Percentiles rank a stretch among this genome's conserved stretches.
Evolutionary conservation across 1,139 yeast genomes (phyloP).

Genomic region (Arxiozyma heterogenica): DNA sequence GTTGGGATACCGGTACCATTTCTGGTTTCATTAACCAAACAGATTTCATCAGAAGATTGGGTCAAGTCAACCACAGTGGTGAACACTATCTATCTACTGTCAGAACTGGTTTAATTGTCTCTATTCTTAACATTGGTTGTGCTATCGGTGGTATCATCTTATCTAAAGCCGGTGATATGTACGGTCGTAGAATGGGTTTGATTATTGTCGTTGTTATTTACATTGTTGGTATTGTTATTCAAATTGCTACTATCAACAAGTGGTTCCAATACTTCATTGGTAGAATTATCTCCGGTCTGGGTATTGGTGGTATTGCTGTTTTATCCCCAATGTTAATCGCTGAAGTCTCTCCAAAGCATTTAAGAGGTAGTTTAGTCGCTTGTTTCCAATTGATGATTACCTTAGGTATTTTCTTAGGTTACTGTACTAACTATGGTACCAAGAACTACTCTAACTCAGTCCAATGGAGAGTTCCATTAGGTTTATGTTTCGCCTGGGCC

Average conservation of each 20-base stretch:
- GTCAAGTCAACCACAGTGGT: conserved; percentile 8
- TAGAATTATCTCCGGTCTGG: conserved; percentile 9
- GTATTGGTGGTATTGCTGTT: conserved; percentile 47
- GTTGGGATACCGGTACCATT: conserved; percentile 17
- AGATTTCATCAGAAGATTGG: conserved; percentile 13
- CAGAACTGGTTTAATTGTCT: conserved; percentile 13
- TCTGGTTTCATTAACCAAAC: conserved; percentile 12
- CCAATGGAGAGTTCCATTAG: conserved; percentile 58
- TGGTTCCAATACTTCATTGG: conserved; percentile 50
- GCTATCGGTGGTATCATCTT: conserved; percentile 11
- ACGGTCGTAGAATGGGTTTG: conserved; percentile 11
- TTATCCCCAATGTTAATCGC: conserved; percentile 56
- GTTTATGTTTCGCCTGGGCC: conserved; percentile 41
- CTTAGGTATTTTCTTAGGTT: conserved; percentile 52
- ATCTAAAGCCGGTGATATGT: conserved; percentile 11
- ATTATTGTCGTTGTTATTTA: conserved; percentile 43
- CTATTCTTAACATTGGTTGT: conserved; percentile 14
- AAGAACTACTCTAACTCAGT: conserved; percentile 39
- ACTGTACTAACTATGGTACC: conserved; percentile 53
- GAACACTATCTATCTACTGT: conserved; percentile 10
- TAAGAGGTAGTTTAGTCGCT: conserved; percentile 59
- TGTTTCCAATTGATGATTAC: conserved; percentile 59
- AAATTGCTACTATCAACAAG: conserved; percentile 43
- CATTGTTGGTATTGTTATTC: conserved; percentile 55
- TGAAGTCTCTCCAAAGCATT: conserved; percentile 56